phyloP scores from a whole-genome alignment of 2,329 filamentous ascomycete genomes.

The Madurella mycetomatis region DNA sequence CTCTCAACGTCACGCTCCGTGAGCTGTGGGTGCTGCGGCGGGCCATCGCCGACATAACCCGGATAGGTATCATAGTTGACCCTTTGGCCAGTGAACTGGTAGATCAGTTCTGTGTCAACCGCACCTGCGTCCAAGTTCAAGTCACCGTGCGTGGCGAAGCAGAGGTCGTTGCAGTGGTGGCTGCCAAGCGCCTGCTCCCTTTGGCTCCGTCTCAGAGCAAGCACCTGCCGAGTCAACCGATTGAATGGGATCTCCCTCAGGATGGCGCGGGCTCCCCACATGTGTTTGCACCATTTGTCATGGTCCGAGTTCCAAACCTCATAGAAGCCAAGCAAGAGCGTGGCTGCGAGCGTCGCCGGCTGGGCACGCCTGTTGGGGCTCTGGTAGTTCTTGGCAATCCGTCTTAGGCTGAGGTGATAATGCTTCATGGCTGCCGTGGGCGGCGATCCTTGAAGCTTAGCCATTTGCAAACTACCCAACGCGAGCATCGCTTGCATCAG shows the following conservation, averaged over 20 bases:
- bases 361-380: conserved; percentile 65
- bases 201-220: conserved; percentile 53
- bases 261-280: conserved; percentile 77
- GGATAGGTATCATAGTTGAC: conserved; percentile 37
- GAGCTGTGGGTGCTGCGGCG: conserved; percentile 16
- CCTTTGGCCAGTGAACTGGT: conserved; percentile 37
- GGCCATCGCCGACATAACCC: conserved; percentile 27
- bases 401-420: conserved; percentile 78
- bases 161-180: conserved; percentile 20
- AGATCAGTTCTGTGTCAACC: conserved; percentile 41
- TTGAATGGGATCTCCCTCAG: conserved; percentile 77
- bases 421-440: conserved; percentile 82
- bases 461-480: conserved; percentile 79
- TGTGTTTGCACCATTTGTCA: conserved; percentile 90
- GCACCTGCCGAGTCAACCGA: conserved; percentile 65
- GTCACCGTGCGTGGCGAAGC: conserved; percentile 17
- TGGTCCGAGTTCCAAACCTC: conserved; percentile 95
- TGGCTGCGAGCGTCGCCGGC: conserved; percentile 80
- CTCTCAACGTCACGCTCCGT: conserved; percentile 66
- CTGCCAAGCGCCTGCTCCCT: conserved; percentile 35
- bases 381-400: conserved; percentile 71
- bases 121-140: conserved; percentile 6
- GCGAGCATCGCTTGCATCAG: conserved; percentile 89
- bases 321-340: conserved; percentile 81
- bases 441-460: conserved; percentile 69